Percentiles rank a stretch among this genome's conserved stretches.
Evolutionary conservation across 192 early-diverging fungal species (phyloP).

Genomic region (Pilobolus umbonatus): DNA sequence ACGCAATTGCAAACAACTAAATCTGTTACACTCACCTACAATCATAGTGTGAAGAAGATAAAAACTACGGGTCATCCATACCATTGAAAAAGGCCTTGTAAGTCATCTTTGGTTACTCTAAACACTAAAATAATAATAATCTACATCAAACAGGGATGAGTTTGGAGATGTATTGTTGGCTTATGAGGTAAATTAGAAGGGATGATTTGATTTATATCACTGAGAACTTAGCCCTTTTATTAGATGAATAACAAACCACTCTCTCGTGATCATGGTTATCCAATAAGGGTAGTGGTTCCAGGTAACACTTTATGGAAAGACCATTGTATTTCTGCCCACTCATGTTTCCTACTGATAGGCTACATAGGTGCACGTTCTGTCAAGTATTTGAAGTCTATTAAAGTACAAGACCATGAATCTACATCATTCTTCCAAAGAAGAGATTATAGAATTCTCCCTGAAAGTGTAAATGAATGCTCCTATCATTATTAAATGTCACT

Average conservation of each 20-base stretch:
- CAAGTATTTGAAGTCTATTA: slow-evolving; percentile 78
- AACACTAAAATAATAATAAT: too few relatives aligned
- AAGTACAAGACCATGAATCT: slow-evolving; percentile 64
- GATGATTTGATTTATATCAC: slow-evolving; percentile 31
- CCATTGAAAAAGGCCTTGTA: slow-evolving; percentile 62
- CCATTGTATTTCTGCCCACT: background rate
- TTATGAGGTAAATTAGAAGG: slow-evolving; percentile 51
- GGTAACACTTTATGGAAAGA: slow-evolving; percentile 36
- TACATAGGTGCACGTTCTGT: slow-evolving; percentile 89
- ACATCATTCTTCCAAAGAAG: slow-evolving; percentile 65
- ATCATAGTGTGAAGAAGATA: slow-evolving; percentile 51
- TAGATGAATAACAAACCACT: slow-evolving; percentile 75
- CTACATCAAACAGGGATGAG: slow-evolving; percentile 45
- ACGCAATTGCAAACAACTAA: background rate
- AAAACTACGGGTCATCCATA: slow-evolving; percentile 66
- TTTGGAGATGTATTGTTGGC: slow-evolving; percentile 67
- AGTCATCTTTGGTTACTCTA: background rate
- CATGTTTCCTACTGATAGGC: slow-evolving; percentile 26
- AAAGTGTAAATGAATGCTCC: slow-evolving; percentile 50
- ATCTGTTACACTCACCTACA: background rate
- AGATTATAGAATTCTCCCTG: slow-evolving; percentile 84
- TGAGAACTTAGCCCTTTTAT: slow-evolving; percentile 17
- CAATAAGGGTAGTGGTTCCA: slow-evolving; percentile 82
- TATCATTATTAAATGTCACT: slow-evolving; percentile 29
- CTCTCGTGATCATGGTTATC: slow-evolving; percentile 81